phyloP scores from a whole-genome alignment of 2,329 filamentous ascomycete species.

The Diplodia intermedia region DNA sequence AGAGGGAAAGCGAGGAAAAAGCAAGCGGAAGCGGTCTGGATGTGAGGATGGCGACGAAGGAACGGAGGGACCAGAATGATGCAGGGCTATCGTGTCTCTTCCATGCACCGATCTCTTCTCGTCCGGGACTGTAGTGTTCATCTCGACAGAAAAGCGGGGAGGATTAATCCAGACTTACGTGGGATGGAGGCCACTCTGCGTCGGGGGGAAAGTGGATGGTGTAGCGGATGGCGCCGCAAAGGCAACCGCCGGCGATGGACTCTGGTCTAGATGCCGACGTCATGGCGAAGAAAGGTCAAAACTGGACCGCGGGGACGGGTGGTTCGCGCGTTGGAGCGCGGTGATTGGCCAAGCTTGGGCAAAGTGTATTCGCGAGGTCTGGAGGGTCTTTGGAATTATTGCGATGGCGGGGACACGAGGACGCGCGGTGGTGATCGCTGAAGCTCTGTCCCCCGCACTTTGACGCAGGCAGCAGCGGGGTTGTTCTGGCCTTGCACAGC shows the following conservation, averaged over 20 bases:
- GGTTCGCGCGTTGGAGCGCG: not conserved
- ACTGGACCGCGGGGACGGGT: not conserved
- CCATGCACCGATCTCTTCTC: not conserved
- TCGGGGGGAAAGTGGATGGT: slow-evolving; percentile 37
- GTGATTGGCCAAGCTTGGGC: not conserved
- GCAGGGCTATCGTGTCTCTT: not conserved
- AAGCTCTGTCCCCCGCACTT: not conserved
- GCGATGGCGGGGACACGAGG: not conserved
- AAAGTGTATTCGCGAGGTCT: not conserved
- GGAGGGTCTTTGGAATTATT: not conserved
- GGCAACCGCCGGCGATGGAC: slow-evolving; percentile 37
- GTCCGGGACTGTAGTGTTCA: not conserved
- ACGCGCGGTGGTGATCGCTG: not conserved
- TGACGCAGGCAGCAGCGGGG: not conserved
- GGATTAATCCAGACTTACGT: slow-evolving; percentile 31
- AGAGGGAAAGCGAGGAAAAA: not conserved
- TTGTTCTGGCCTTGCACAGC: not conserved
- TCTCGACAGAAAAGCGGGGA: not conserved
- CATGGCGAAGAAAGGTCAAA: not conserved
- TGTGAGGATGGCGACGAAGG: not conserved
- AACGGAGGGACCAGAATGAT: not conserved
- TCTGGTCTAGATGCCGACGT: slow-evolving; percentile 9
- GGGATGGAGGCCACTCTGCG: slow-evolving; percentile 38
- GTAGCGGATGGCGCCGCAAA: slow-evolving; percentile 40
- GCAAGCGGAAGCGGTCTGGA: not conserved